Percentiles rank a stretch among this genome's conserved stretches.
Conservation (phyloP, 2,329 filamentous ascomycete species). For the Trichoderma breve region DNA sequence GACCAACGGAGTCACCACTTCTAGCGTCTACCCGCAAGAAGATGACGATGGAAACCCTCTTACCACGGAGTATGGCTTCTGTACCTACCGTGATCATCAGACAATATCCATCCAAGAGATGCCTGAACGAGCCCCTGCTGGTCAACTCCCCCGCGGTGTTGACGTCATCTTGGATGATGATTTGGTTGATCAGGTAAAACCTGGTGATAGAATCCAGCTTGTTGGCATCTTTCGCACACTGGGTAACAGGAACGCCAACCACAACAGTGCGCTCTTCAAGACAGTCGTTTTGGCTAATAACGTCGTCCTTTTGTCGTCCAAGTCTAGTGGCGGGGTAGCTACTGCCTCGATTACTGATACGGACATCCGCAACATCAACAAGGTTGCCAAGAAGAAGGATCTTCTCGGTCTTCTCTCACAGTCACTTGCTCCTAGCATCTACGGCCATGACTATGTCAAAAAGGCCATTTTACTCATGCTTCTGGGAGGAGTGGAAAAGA, state of each 20-base stretch:
- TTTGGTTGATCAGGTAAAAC: conserved; percentile 90
- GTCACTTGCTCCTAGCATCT: conserved; percentile 93
- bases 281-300: conserved; percentile 94
- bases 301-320: conserved; percentile 88
- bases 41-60: conserved; percentile 91
- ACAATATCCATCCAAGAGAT: conserved; percentile 99
- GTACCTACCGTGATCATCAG: conserved; percentile 93
- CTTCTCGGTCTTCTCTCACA: conserved; percentile 91
- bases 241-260: conserved; percentile 87
- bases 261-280: conserved; percentile 91
- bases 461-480: conserved; percentile 96
- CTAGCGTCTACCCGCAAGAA: conserved; percentile 90
- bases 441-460: conserved; percentile 95
- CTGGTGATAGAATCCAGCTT: conserved; percentile 91
- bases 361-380: conserved; percentile 98
- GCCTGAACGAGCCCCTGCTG: conserved; percentile 93
- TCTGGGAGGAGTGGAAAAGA: conserved; percentile 95
- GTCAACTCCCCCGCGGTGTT: conserved; percentile 90
- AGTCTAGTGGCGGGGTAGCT: conserved; percentile 90
- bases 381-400: conserved; percentile 89
- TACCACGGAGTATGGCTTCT: conserved; percentile 93
- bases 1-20: conserved; percentile 84
- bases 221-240: conserved; percentile 95
- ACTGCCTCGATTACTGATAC: conserved; percentile 91
- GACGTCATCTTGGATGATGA: conserved; percentile 98